Evolutionary conservation across 148 eudicot genomes (phyloP), one percentile per base, ranked within the genome.

Genomic region (Heliosperma pusillum): DNA sequence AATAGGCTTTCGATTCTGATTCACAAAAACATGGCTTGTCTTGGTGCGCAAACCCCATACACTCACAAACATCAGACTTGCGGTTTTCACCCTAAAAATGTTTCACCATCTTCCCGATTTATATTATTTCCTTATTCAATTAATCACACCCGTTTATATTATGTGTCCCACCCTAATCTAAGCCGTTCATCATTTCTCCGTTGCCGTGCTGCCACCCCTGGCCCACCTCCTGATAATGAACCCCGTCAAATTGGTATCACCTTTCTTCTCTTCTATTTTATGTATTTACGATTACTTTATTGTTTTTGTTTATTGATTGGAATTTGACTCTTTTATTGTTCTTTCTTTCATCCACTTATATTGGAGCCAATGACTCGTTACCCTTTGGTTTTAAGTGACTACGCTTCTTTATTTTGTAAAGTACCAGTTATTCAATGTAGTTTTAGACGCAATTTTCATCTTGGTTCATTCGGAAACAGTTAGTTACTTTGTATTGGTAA

Each of bases 121-220:
- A 1, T 62, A 11, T 71, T 64, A 47, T 66, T 24, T 63, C 44
- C 44, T 36, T 78, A 17, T 73, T 29, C 69, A 66, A 66, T n/a
- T 57, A 67, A 36, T 73, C 44, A 19, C 22, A 45, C 0, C 56
- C 78, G 76, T 83, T 63, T 88, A 52, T 81, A 72, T 69, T 7
- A 58, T 65, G 82, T 75, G 65, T 50, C 44, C 24, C 50, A 65
- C 3, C 55, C 10, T 16, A 81, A 69, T 47, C 80, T 60, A 72
- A 67, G 8, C 44, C 73, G 74, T 7, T 61, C 84, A 74, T 61
- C 84, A 74, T 70, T 71, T 26, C 74, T 66, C 78, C 79, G 71
- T 42, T 82, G 80, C 86, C 74, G 64, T 16, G 81, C 81, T n/a
- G 69, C 76, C 13, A 82, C 75, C 68, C 77, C 85, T 25, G 84